These are phyloP conservation scores for Leccinum disarticulatum DNA, from an alignment of 768 basidiomycete species.

Conservation along the genomic window DNA sequence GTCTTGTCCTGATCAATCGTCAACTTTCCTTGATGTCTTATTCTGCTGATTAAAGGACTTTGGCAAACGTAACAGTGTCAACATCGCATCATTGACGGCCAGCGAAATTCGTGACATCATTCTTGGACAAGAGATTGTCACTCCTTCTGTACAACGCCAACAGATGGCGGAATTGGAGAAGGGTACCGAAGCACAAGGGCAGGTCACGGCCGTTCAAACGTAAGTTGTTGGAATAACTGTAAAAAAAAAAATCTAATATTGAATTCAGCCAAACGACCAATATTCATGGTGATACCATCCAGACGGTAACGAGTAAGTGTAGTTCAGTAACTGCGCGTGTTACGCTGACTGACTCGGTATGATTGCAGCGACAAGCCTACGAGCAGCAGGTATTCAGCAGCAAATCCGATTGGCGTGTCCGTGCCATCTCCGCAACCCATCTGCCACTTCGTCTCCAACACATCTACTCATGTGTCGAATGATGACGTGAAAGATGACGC, in stretches of 20 bases:
- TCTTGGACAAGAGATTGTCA: constrained; percentile 96
- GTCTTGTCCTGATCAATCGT: constrained; percentile 21
- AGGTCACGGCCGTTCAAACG: constrained; percentile 96
- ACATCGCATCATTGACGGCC: constrained; percentile 94
- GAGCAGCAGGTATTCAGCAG: constrained; percentile 98
- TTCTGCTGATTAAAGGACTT: constrained; percentile 63
- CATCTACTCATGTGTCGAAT: constrained; percentile 89
- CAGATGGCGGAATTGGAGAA: constrained; percentile 99
- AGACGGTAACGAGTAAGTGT: constrained; percentile 83
- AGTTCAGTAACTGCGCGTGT: background rate
- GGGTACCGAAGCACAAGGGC: constrained; percentile 88
- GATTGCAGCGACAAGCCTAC: constrained; percentile 78
- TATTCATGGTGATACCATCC: constrained; percentile 94
- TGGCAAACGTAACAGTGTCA: constrained; percentile 98
- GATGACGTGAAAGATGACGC: constrained; percentile 99
- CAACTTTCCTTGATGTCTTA: constrained; percentile 14
- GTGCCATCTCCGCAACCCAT: constrained; percentile 97
- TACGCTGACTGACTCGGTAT: constrained; percentile 4
- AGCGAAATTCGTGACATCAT: constrained; percentile 98
- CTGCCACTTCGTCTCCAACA: constrained; percentile 94
- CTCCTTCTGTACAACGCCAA: constrained; percentile 93
- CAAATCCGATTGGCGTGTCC: constrained; percentile 99
- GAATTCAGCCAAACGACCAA: constrained; percentile 84
- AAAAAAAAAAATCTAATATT: constrained; percentile 5
- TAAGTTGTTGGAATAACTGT: constrained; percentile 30